Percentiles rank a stretch among this genome's conserved stretches.
Conservation (phyloP, 164 flowering plant species). For the Stephania japonica region DNA sequence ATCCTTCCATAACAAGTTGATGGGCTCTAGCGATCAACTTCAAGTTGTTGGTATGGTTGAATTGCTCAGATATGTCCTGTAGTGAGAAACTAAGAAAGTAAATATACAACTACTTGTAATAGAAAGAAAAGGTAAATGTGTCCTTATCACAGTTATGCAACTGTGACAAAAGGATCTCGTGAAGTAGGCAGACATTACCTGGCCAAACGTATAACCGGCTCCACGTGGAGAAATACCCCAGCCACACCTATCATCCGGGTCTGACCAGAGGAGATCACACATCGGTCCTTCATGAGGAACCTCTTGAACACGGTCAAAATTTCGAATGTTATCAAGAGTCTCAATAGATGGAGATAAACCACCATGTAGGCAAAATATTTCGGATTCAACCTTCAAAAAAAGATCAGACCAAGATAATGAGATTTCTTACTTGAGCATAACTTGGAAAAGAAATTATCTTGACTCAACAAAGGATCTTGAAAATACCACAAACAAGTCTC, state of each 20-base stretch:
- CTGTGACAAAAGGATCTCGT: no score
- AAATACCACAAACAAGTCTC: background rate
- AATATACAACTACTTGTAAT: background rate
- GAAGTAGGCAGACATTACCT: constrained; percentile 32
- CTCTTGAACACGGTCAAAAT: constrained; percentile 97
- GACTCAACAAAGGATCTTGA: background rate
- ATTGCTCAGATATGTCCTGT: constrained; percentile 98
- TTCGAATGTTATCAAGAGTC: constrained; percentile 82
- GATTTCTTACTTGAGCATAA: background rate
- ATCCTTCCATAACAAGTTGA: constrained; percentile 98
- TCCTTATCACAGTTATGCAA: no score
- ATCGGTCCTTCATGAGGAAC: constrained; percentile 97
- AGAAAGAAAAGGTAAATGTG: background rate
- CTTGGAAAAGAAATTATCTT: background rate
- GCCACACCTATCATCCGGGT: constrained; percentile 97
- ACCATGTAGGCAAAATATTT: constrained; percentile 95
- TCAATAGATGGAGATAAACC: constrained; percentile 95
- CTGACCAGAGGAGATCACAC: constrained; percentile 98
- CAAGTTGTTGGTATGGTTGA: constrained; percentile 82
- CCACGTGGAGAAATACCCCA: constrained; percentile 99
- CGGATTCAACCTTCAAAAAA: constrained; percentile 76
- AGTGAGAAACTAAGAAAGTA: background rate
- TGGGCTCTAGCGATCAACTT: constrained; percentile 98
- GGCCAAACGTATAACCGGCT: constrained; percentile 95
- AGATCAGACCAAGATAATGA: background rate